These are phyloP conservation scores for Forsythia viridissima DNA, from an alignment of 257 asterid genomes.

Conservation along the genomic window DNA sequence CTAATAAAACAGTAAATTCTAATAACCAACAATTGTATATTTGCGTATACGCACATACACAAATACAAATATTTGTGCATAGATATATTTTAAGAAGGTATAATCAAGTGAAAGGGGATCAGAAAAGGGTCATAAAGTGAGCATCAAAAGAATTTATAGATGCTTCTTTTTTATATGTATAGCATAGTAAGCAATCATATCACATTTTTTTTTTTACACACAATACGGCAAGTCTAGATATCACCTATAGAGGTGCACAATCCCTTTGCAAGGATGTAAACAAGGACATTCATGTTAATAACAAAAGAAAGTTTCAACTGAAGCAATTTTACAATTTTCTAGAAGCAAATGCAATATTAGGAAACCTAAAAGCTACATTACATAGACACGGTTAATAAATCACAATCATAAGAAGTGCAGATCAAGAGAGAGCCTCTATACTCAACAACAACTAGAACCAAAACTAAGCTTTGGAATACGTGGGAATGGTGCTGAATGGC, in stretches of 20 bases:
- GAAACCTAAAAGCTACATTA: neutral
- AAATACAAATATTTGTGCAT: too few species aligned
- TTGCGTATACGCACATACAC: too few species aligned
- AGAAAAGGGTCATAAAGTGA: constrained; percentile 1
- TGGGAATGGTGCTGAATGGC: too few species aligned
- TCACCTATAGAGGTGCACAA: constrained; percentile 1
- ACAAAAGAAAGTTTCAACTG: neutral
- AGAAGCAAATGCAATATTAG: neutral
- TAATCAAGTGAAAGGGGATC: constrained; percentile 3
- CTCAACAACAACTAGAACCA: neutral
- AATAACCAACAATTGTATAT: too few species aligned
- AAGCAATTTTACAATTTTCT: constrained; percentile 1
- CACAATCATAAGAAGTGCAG: neutral
- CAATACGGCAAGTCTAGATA: neutral
- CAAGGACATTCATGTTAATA: neutral
- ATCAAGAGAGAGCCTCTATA: neutral
- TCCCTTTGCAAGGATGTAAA: constrained; percentile 1
- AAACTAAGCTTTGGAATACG: neutral
- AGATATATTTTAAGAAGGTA: neutral
- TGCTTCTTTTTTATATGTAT: too few species aligned
- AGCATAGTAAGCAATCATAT: neutral
- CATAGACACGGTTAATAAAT: neutral
- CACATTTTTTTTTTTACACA: neutral
- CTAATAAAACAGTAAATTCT: too few species aligned
- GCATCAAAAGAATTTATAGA: too few species aligned